Percentiles rank a stretch among this genome's conserved stretches.
Conservation (phyloP, 2,329 filamentous ascomycete species). For the Calycina herbarum region DNA sequence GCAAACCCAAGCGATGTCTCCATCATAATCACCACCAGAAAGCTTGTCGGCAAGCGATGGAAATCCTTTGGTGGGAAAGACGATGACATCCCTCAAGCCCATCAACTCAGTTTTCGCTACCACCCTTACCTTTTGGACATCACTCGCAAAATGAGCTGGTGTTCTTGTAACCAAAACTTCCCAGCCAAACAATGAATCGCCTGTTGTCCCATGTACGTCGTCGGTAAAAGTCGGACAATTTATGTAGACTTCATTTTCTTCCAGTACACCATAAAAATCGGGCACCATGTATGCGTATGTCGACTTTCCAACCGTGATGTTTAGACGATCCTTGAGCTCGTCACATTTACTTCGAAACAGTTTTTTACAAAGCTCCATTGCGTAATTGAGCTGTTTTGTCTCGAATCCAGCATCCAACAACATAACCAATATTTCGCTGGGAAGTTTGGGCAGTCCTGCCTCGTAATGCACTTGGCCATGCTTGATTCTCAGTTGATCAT, state of each 20-base stretch:
- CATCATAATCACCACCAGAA: slow-evolving; percentile 80
- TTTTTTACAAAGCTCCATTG: slow-evolving; percentile 47
- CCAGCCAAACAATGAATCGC: slow-evolving; percentile 53
- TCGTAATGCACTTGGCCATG: slow-evolving; percentile 26
- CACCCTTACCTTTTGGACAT: slow-evolving; percentile 68
- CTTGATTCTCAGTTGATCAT: slow-evolving; percentile 40
- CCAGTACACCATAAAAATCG: slow-evolving; percentile 61
- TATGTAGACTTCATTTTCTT: slow-evolving; percentile 67
- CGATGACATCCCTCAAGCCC: slow-evolving; percentile 72
- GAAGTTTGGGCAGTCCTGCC: slow-evolving; percentile 26
- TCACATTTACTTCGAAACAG: slow-evolving; percentile 28
- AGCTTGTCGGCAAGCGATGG: slow-evolving; percentile 67
- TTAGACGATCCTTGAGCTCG: slow-evolving; percentile 52
- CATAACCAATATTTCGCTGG: slow-evolving; percentile 52
- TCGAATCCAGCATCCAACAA: slow-evolving; percentile 63
- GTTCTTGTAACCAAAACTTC: slow-evolving; percentile 68
- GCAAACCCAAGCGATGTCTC: slow-evolving; percentile 75
- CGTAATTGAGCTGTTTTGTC: slow-evolving; percentile 46
- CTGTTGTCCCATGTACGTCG: slow-evolving; percentile 52
- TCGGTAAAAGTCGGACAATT: slow-evolving; percentile 64
- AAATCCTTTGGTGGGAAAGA: slow-evolving; percentile 68
- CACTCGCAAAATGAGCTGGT: slow-evolving; percentile 68
- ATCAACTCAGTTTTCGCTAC: slow-evolving; percentile 61
- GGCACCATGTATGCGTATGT: slow-evolving; percentile 66
- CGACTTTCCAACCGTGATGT: slow-evolving; percentile 60